Evolutionary conservation across 1,284 basidiomycete genomes (phyloP).

Genomic region (Pseudozyma hubeiensis): DNA sequence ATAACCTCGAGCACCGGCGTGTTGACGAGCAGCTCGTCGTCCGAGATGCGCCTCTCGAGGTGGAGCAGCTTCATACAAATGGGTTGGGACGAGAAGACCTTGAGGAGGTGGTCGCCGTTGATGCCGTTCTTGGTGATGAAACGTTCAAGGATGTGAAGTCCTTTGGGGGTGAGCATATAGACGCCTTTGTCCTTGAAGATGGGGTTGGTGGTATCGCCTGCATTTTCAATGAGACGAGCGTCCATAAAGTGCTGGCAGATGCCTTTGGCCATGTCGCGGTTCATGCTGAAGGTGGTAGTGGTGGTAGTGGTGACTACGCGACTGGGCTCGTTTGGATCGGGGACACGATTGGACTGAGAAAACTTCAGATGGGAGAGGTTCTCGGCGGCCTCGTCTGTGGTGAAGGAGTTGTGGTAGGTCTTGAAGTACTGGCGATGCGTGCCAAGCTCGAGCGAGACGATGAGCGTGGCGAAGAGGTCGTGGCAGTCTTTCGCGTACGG

Average conservation of each 20-base stretch:
- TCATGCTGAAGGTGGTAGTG: slow-evolving; percentile 99
- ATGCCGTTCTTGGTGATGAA: slow-evolving; percentile 99
- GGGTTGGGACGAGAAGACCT: slow-evolving; percentile 89
- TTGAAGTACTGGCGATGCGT: slow-evolving; percentile 96
- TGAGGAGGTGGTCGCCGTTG: slow-evolving; percentile 85
- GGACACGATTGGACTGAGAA: slow-evolving; percentile 96
- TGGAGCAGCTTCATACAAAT: slow-evolving; percentile 98
- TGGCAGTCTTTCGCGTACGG: slow-evolving; percentile 80
- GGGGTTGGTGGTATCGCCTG: slow-evolving; percentile 85
- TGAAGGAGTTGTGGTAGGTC: slow-evolving; percentile 92
- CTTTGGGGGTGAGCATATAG: slow-evolving; percentile 95
- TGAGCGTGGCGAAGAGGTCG: slow-evolving; percentile 95
- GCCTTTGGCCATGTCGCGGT: slow-evolving; percentile 97
- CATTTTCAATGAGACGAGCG: slow-evolving; percentile 95
- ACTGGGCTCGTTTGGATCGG: slow-evolving; percentile 95
- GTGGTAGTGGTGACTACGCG: slow-evolving; percentile 98
- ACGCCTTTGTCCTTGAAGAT: slow-evolving; percentile 97
- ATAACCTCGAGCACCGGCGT: slow-evolving; percentile 92
- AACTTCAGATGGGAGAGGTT: slow-evolving; percentile 97
- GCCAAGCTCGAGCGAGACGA: slow-evolving; percentile 89
- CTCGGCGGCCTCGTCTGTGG: slow-evolving; percentile 92
- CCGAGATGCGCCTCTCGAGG: slow-evolving; percentile 87
- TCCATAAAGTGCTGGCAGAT: slow-evolving; percentile 99
- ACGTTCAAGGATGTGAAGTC: slow-evolving; percentile 95
- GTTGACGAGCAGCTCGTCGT: slow-evolving; percentile 98